Conservation (phyloP, 768 basidiomycete genomes). For the Lenzites betulinus region DNA sequence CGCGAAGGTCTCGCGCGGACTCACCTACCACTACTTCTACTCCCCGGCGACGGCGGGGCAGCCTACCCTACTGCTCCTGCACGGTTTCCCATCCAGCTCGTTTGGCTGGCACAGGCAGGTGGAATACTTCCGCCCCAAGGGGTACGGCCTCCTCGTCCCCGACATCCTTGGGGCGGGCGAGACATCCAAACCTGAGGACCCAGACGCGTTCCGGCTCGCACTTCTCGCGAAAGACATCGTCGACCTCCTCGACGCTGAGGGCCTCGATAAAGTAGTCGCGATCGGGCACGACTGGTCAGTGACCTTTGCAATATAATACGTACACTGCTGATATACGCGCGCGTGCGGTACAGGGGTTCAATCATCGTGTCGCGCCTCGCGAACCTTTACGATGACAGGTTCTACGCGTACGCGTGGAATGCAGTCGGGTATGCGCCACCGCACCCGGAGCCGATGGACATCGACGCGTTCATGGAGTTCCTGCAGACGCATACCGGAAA, state of each 20-base stretch:
- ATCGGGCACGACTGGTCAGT: constrained; percentile 40
- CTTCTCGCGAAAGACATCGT: constrained; percentile 34
- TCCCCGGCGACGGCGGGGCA: constrained; percentile 27
- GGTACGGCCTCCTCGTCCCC: constrained; percentile 47
- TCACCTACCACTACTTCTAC: constrained; percentile 40
- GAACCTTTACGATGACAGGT: constrained; percentile 37
- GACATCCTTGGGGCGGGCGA: constrained; percentile 50
- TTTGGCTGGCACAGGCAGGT: constrained; percentile 45
- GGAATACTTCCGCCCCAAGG: constrained; percentile 39
- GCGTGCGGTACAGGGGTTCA: background rate
- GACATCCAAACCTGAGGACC: constrained; percentile 44
- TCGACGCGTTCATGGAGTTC: constrained; percentile 28
- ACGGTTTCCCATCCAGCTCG: constrained; percentile 47
- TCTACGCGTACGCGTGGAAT: constrained; percentile 43
- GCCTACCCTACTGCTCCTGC: constrained; percentile 45
- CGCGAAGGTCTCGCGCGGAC: constrained; percentile 31
- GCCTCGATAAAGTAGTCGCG: constrained; percentile 33
- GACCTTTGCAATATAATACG: no score
- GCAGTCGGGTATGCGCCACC: constrained; percentile 37
- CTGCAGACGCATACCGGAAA: constrained; percentile 18
- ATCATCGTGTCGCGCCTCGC: background rate
- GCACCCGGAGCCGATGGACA: constrained; percentile 25
- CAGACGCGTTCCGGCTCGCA: constrained; percentile 27
- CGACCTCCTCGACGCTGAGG: constrained; percentile 37
- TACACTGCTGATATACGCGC: no score